Evolutionary conservation across 257 asterid species (phyloP).

Genomic region (Vinca minor): DNA sequence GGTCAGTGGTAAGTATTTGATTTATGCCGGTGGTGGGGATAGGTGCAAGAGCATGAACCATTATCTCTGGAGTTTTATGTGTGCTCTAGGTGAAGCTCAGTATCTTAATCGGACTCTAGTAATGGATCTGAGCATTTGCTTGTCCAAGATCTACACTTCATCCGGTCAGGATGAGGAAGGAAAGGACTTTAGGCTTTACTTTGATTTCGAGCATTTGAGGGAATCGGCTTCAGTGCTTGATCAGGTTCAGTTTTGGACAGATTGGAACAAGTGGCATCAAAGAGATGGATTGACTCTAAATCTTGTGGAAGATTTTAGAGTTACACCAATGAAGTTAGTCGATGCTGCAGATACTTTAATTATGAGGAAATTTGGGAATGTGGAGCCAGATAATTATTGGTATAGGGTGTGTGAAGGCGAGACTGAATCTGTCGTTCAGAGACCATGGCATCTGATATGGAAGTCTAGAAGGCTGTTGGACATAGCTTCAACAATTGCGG

Average conservation of each 20-base stretch:
- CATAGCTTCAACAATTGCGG: constrained; percentile 49
- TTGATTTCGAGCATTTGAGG: constrained; percentile 72
- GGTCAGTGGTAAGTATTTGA: constrained; percentile 54
- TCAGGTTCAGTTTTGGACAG: constrained; percentile 56
- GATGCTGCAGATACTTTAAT: constrained; percentile 45
- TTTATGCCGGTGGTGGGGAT: constrained; percentile 74
- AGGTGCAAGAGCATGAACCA: constrained; percentile 80
- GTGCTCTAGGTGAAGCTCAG: constrained; percentile 87
- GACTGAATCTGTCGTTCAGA: constrained; percentile 38
- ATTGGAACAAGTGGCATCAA: constrained; percentile 52
- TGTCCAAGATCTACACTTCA: constrained; percentile 57
- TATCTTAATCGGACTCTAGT: constrained; percentile 81
- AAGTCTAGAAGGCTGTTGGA: constrained; percentile 60
- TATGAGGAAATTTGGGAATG: constrained; percentile 62
- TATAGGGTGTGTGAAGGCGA: constrained; percentile 76
- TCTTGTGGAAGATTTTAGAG: constrained; percentile 60
- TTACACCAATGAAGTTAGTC: constrained; percentile 56
- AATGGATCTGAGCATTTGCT: constrained; percentile 67
- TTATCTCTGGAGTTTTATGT: constrained; percentile 71
- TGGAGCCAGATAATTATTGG: constrained; percentile 80
- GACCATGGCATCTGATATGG: constrained; percentile 72
- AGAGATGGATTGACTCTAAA: constrained; percentile 47
- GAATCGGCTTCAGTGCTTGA: constrained; percentile 61
- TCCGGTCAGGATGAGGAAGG: constrained; percentile 74
- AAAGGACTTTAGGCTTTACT: constrained; percentile 76